Base-by-base conservation (phyloP, 192 early-diverging fungal species). In the Lunasporangiospora selenospora region DNA sequence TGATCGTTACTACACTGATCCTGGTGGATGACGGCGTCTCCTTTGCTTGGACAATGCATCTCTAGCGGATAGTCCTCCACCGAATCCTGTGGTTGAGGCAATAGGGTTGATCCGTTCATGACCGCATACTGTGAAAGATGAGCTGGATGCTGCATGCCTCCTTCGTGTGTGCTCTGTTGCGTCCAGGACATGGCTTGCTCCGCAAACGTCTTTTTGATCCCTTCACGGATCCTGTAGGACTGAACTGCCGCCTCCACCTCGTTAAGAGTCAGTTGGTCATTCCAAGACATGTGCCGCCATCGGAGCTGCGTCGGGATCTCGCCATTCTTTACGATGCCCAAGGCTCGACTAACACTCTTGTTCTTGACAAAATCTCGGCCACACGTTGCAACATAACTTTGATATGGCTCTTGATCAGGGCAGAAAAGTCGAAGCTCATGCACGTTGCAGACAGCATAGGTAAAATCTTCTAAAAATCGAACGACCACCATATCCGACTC, bases 401-500 rank as follows among this genome's bases (percentile, higher is more conserved):
- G 48, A 26, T 56, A 66, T 0, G 53, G 47, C 9, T 56, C 64
- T 9, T 37, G 46, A 0, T 52, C 47, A 4, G 48, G 46, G 9
- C 52, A 37, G 26, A 67, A 53, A n/a, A 67, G 50, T n/a, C 37
- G 42, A 19, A 67, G 57, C 13, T 50, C 42, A 0, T 54, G 41
- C 30, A 67, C 44, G 36, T 58, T 53, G n/a, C 55, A 53, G 1
- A 59, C 26, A 3, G 50, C 29, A 29, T 59, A 67, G 19, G 42
- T 42, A 24, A 26, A 58, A 10, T 52, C 49, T 36, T 59, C 65
- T 13, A 67, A 41, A 32, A 58, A 67, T 36, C 57, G 55, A 18
- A 67, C 65, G 1, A 67, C 41, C 21, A 58, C 31, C 15, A 46
- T 15, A 31, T 67, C 50, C 8, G 56, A 43, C 3, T 67, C 55